A percentile compares a stretch with the other conserved stretches of the same genome.
phyloP scores from a whole-genome alignment of 1,284 basidiomycete genomes.

The Boletus semigastroideus region DNA sequence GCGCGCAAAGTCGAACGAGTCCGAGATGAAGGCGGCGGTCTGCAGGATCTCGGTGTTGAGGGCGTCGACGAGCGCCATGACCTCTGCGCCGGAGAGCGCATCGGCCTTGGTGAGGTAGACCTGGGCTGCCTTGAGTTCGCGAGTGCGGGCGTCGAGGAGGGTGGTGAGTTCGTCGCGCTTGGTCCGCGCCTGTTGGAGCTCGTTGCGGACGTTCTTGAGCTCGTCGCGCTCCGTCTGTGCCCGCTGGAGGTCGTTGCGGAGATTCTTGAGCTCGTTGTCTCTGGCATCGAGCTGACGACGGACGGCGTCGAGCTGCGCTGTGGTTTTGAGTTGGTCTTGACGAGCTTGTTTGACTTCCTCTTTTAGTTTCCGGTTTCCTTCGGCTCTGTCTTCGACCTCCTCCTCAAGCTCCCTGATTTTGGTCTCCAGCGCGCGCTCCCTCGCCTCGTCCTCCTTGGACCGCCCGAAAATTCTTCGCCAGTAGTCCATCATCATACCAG shows the following conservation, averaged over 20 bases:
- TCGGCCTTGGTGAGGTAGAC: slow-evolving; percentile 48
- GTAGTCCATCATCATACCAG: not conserved
- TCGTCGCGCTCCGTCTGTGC: slow-evolving; percentile 29
- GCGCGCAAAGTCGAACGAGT: slow-evolving; percentile 40
- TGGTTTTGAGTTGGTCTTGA: slow-evolving; percentile 9
- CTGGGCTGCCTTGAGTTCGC: slow-evolving; percentile 47
- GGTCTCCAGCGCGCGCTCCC: slow-evolving; percentile 12
- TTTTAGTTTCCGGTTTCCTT: slow-evolving; percentile 21
- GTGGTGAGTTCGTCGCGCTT: slow-evolving; percentile 35
- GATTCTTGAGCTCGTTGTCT: slow-evolving; percentile 26
- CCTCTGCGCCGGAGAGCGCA: slow-evolving; percentile 45
- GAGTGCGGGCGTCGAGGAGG: slow-evolving; percentile 41
- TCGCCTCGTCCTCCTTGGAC: slow-evolving; percentile 25
- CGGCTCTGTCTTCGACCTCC: not conserved
- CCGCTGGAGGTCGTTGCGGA: slow-evolving; percentile 30
- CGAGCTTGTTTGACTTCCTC: slow-evolving; percentile 10
- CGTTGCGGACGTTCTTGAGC: slow-evolving; percentile 28
- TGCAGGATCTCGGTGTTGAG: slow-evolving; percentile 54
- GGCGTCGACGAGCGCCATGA: slow-evolving; percentile 43
- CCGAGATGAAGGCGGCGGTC: slow-evolving; percentile 46
- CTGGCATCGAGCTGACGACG: slow-evolving; percentile 26
- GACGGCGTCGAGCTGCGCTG: slow-evolving; percentile 16
- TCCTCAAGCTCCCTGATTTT: slow-evolving; percentile 18
- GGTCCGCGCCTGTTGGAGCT: slow-evolving; percentile 23
- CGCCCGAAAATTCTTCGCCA: too few species aligned